Evolutionary conservation across 371 early-diverging fungal genomes (phyloP), one percentile per base, ranked within the genome.

Genomic region (Rhizopus delemar): DNA sequence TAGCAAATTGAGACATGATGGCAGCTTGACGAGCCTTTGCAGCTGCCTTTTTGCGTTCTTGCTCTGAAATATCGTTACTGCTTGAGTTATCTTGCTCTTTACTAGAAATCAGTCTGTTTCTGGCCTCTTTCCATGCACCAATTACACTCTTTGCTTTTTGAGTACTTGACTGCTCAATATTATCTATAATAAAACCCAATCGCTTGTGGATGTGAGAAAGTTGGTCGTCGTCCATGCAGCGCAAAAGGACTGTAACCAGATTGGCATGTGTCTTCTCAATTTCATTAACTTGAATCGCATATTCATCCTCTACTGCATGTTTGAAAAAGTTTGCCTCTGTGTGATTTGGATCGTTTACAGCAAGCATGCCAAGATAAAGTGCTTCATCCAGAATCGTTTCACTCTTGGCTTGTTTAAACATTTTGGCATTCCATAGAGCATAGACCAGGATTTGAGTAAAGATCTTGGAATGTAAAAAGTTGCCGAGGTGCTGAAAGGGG

Each of bases 1-100:
- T 86, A 3, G 94, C 90, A 77, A 97, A 92, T 60, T 95, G 92
- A 1, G 90, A 89, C 91, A 95, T 90, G 59, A 97, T 92, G 32
- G 83, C 90, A 2, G 88, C 93, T 63, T 95, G 92, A 35, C 95
- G 86, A 16, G 88, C 92, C 57, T 90, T 93, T 15, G 93, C 90
- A 36, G 89, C 92, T 38, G 81, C 80, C 71, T 91, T 89, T 60
- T 87, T 87, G 35, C 85, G 82, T 59, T 91, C 93, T 13, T 78
- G 79, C 56, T 90, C 91, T 32, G 86, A 61, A 3, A 49, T 54
- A 9, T 36, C 56, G 12, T 15, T 49, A 13, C 39, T 39, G 6
- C 56, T 49, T 29, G 22, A 6, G 2, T 28, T 31, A 11, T 33
- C 13, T 11, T 55, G 54, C 11, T 41, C 11, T 13, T 58, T 33